Percentiles rank a stretch among this genome's conserved stretches.
Evolutionary conservation across 805 yeast species (phyloP).

Genomic region (Naumovozyma dairenensis): DNA sequence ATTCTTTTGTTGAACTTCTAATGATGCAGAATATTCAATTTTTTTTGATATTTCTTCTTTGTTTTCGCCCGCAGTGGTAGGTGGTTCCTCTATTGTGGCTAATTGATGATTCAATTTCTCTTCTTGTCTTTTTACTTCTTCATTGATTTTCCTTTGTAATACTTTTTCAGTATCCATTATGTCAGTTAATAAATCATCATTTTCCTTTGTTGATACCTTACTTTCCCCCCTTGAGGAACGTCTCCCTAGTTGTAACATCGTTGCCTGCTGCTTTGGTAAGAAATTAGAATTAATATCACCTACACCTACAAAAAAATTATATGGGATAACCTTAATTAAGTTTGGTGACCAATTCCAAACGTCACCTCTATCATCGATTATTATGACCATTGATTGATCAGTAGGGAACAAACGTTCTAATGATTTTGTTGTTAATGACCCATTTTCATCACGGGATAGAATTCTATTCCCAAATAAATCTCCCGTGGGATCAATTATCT

Average conservation of each 20-base stretch:
- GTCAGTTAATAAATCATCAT: conserved; percentile 27
- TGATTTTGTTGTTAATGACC: conserved; percentile 81
- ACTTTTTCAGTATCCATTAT: conserved; percentile 27
- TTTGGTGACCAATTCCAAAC: conserved; percentile 98
- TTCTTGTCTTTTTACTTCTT: conserved; percentile 29
- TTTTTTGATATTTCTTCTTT: conserved; percentile 46
- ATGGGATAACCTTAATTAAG: conserved; percentile 85
- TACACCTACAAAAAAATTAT: conserved; percentile 91
- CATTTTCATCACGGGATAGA: conserved; percentile 88
- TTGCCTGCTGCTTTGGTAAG: conserved; percentile 72
- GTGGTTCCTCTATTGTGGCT: conserved; percentile 21
- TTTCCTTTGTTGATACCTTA: too few relatives aligned
- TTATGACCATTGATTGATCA: conserved; percentile 91
- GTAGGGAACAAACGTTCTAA: conserved; percentile 85
- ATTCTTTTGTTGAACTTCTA: conserved; percentile 73
- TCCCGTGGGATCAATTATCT: conserved; percentile 84
- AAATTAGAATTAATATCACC: conserved; percentile 95
- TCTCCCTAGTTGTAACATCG: conserved; percentile 36
- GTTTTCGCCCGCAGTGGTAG: conserved; percentile 24
- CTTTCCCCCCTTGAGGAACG: conserved; percentile 22
- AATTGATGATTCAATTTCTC: conserved; percentile 26
- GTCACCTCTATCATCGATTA: conserved; percentile 96
- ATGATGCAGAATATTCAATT: conserved; percentile 52
- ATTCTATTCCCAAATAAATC: conserved; percentile 83
- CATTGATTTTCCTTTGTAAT: conserved; percentile 23